Evolutionary conservation across 345 rosid genomes (phyloP).

Genomic region (Passiflora organensis): DNA sequence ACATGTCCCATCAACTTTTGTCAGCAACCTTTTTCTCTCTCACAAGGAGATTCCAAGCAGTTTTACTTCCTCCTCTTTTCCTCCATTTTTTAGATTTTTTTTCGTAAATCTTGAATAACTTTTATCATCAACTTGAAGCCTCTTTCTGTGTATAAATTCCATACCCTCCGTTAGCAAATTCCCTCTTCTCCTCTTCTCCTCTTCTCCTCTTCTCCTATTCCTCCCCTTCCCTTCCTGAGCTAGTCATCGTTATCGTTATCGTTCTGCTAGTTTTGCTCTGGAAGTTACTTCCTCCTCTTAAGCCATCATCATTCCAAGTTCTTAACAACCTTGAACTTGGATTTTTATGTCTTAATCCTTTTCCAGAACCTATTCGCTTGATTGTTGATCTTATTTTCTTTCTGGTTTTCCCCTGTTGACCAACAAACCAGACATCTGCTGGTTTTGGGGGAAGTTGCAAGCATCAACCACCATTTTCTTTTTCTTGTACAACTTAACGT

Average conservation of each 20-base stretch:
- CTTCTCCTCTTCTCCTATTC: too few relatives aligned
- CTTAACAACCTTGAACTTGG: background rate
- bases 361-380: too few relatives aligned
- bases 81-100: background rate
- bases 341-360: conserved; percentile 12
- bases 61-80: background rate
- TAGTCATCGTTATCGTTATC: conserved; percentile 15
- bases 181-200: conserved; percentile 9
- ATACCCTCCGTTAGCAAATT: background rate
- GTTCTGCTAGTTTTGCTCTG: background rate
- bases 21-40: conserved; percentile 8
- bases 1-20: conserved; percentile 45
- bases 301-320: conserved; percentile 2
- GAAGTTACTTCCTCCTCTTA: conserved; percentile 1
- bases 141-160: conserved; percentile 46
- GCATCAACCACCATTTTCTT: background rate
- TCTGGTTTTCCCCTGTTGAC: background rate
- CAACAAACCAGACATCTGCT: background rate
- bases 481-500: background rate
- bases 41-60: conserved; percentile 25
- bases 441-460: background rate
- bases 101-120: background rate
- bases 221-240: background rate
- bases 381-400: too few relatives aligned
- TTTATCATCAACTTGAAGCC: conserved; percentile 16